phyloP scores from a whole-genome alignment of 2,329 filamentous ascomycete genomes.

The Cordyceps sp. region DNA sequence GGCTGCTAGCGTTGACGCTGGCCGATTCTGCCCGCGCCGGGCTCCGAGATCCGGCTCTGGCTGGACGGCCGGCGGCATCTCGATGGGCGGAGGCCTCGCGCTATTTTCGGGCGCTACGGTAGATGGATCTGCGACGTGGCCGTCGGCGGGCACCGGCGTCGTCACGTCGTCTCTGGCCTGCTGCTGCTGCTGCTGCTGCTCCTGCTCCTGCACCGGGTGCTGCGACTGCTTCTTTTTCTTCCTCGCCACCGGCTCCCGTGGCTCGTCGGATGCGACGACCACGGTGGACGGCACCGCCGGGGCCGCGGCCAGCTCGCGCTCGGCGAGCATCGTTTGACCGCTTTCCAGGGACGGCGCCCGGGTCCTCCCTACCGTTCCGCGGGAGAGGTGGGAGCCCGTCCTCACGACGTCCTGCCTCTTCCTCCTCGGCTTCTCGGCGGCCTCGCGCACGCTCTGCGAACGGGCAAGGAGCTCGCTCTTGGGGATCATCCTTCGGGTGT shows the following conservation, averaged over 20 bases:
- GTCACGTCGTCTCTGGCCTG: slow-evolving; percentile 15
- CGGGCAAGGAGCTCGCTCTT: slow-evolving; percentile 23
- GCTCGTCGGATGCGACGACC: neutral
- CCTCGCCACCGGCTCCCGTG: slow-evolving; percentile 1
- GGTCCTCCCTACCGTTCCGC: slow-evolving; percentile 35
- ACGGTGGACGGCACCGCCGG: neutral
- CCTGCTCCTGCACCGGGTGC: neutral
- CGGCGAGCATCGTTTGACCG: slow-evolving; percentile 1
- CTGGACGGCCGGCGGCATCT: too few relatives aligned
- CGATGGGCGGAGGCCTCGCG: too few relatives aligned
- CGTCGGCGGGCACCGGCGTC: too few relatives aligned
- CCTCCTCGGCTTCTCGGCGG: slow-evolving; percentile 22
- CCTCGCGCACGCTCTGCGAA: slow-evolving; percentile 23
- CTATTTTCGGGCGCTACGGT: too few relatives aligned
- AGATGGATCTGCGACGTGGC: too few relatives aligned
- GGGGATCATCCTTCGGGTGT: slow-evolving; percentile 45
- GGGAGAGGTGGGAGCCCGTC: slow-evolving; percentile 27
- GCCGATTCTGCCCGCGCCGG: too few relatives aligned
- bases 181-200: slow-evolving; percentile 5
- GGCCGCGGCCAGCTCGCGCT: neutral
- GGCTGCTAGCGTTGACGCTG: too few relatives aligned
- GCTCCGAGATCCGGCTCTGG: too few relatives aligned
- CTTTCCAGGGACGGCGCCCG: slow-evolving; percentile 28
- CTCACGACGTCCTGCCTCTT: slow-evolving; percentile 22
- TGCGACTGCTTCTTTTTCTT: slow-evolving; percentile 6